Evolutionary conservation across 805 yeast genomes (phyloP).

Genomic region (Yarrowia keelungensis): DNA sequence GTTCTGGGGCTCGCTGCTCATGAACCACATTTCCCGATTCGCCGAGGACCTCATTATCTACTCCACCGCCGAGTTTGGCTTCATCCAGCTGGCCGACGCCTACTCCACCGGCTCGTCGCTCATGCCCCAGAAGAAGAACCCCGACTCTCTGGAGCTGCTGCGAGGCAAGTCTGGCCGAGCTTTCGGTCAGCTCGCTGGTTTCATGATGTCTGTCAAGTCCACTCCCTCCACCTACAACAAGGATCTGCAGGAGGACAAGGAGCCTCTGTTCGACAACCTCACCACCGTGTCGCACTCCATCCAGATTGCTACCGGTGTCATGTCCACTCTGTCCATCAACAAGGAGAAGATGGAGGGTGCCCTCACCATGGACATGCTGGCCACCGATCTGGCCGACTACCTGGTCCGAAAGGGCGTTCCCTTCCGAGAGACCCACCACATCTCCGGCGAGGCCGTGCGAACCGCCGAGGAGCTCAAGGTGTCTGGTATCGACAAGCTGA

Average conservation of each 20-base stretch:
- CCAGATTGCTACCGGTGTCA: slow-evolving; percentile 93
- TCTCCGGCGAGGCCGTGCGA: slow-evolving; percentile 96
- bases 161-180: slow-evolving; percentile 98
- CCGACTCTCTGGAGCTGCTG: slow-evolving; percentile 92
- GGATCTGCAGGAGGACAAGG: slow-evolving; percentile 99
- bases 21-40: slow-evolving; percentile 94
- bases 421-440: slow-evolving; percentile 98
- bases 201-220: slow-evolving; percentile 95
- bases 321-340: slow-evolving; percentile 81
- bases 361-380: slow-evolving; percentile 98
- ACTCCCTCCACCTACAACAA: slow-evolving; percentile 97
- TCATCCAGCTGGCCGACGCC: slow-evolving; percentile 91
- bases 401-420: slow-evolving; percentile 98
- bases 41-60: slow-evolving; percentile 94
- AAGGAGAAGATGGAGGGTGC: slow-evolving; percentile 82
- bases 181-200: slow-evolving; percentile 93
- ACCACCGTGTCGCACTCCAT: slow-evolving; percentile 92
- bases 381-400: slow-evolving; percentile 97
- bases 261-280: slow-evolving; percentile 92
- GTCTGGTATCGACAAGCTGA: slow-evolving; percentile 84
- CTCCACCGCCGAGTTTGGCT: slow-evolving; percentile 97
- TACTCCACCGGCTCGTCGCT: slow-evolving; percentile 97
- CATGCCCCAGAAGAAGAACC: slow-evolving; percentile 99
- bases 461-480: slow-evolving; percentile 79
- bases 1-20: slow-evolving; percentile 93